Conservation (phyloP, 371 early-diverging fungal species). For the Parasitella parasitica region DNA sequence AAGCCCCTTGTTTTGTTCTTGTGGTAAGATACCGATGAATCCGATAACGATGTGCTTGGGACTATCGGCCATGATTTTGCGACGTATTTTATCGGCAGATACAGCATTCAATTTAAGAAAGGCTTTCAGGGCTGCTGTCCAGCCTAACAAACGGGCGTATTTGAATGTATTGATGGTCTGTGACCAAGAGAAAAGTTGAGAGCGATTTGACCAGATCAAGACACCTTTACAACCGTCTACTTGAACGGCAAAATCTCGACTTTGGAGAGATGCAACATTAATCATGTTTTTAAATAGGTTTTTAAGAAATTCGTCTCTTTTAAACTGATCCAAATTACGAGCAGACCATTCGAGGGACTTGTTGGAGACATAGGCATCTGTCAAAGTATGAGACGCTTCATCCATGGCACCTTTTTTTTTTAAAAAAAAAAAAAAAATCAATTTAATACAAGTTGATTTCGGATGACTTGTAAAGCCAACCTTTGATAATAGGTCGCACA, state of each 20-base stretch:
- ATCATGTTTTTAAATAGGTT: constrained; percentile 37
- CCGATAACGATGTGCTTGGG: constrained; percentile 30
- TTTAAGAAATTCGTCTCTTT: constrained; percentile 24
- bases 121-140: constrained; percentile 25
- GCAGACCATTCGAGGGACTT: constrained; percentile 23
- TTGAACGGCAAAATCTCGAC: constrained; percentile 47
- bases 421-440: not conserved
- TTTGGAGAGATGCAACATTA: constrained; percentile 34
- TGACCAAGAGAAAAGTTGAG: constrained; percentile 28
- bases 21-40: constrained; percentile 45
- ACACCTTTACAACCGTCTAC: constrained; percentile 51
- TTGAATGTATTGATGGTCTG: constrained; percentile 27
- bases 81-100: constrained; percentile 32
- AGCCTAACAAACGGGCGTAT: constrained; percentile 30
- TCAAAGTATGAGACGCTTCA: constrained; percentile 46
- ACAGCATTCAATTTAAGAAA: constrained; percentile 19
- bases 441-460: not conserved
- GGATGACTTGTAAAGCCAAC: too few species aligned
- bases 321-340: constrained; percentile 13
- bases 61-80: constrained; percentile 28
- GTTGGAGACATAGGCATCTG: constrained; percentile 33
- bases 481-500: constrained; percentile 29
- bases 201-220: constrained; percentile 41
- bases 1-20: constrained; percentile 44
- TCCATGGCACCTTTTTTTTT: constrained; percentile 38